These are phyloP conservation scores for Blastobotrys muscicola DNA, from an alignment of 805 yeast genomes.

Conservation along the genomic window DNA sequence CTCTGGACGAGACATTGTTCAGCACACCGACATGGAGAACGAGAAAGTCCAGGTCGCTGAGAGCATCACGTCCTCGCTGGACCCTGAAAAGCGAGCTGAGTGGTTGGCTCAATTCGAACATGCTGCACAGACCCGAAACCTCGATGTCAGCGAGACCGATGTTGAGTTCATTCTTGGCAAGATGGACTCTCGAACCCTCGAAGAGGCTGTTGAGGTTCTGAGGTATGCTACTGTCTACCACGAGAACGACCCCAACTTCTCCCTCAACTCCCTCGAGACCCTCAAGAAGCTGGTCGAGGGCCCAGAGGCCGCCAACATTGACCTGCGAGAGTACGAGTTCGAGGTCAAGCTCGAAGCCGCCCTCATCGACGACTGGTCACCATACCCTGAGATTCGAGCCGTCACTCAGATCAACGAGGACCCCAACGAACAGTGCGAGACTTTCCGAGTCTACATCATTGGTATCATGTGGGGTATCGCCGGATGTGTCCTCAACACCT, in stretches of 20 bases:
- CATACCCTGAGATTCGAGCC: conserved; percentile 50
- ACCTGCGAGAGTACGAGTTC: neutral
- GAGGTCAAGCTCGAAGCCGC: conserved; percentile 30
- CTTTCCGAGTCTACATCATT: conserved; percentile 43
- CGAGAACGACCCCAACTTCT: conserved; percentile 40
- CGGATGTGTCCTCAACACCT: conserved; percentile 47
- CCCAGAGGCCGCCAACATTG: neutral
- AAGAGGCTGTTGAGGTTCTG: conserved; percentile 35
- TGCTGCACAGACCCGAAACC: too few species aligned
- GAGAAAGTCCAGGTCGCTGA: too few species aligned
- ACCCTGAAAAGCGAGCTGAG: too few species aligned
- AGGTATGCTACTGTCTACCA: conserved; percentile 34
- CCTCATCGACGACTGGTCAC: conserved; percentile 33
- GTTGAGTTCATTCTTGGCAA: neutral
- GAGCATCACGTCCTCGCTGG: too few species aligned
- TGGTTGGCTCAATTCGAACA: too few species aligned
- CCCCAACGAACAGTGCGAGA: conserved; percentile 37
- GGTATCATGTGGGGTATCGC: conserved; percentile 43
- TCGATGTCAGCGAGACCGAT: too few species aligned
- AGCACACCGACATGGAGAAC: too few species aligned
- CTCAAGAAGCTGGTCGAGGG: conserved; percentile 19
- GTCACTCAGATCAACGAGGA: conserved; percentile 39
- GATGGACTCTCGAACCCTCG: conserved; percentile 16
- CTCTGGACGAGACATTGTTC: too few species aligned
- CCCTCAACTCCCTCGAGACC: conserved; percentile 29